These are phyloP conservation scores for Oryza meridionalis DNA, from an alignment of 176 grass and related monocot species.

Conservation along the genomic window DNA sequence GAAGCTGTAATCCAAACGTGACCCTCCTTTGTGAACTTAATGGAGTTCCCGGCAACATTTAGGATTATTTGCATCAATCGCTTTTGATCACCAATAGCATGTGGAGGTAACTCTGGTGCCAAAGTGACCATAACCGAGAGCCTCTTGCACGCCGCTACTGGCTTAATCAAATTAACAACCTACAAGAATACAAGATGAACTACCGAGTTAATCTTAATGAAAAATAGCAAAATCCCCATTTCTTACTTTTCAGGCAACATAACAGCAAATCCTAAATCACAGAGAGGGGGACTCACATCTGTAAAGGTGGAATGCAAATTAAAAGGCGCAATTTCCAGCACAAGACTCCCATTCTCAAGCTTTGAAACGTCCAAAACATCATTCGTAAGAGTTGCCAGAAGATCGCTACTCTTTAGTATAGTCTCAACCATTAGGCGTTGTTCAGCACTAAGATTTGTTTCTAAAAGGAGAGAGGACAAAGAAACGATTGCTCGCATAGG, in stretches of 20 bases:
- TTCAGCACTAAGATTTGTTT: conserved; percentile 81
- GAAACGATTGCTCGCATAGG: conserved; percentile 81
- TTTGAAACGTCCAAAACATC: conserved; percentile 85
- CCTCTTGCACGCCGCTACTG: conserved; percentile 67
- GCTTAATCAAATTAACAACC: conserved; percentile 73
- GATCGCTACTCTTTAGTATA: conserved; percentile 74
- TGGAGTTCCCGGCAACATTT: conserved; percentile 85
- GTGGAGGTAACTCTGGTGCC: conserved; percentile 72
- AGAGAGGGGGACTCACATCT: conserved; percentile 53
- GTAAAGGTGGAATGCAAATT: conserved; percentile 46
- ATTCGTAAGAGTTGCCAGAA: conserved; percentile 79
- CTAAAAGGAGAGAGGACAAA: conserved; percentile 80
- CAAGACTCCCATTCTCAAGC: conserved; percentile 73
- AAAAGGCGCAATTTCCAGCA: conserved; percentile 49
- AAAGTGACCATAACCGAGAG: conserved; percentile 68
- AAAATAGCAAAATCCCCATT: not conserved
- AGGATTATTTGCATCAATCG: conserved; percentile 81
- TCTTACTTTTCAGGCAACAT: conserved; percentile 17
- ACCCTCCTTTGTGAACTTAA: conserved; percentile 92
- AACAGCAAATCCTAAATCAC: conserved; percentile 30
- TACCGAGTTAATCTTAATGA: conserved; percentile 34
- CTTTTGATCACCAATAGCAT: conserved; percentile 78
- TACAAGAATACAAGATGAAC: conserved; percentile 52
- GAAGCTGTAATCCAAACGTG: conserved; percentile 71
- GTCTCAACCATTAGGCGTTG: conserved; percentile 90